Evolutionary conservation across 1,284 basidiomycete genomes (phyloP), one percentile per base, ranked within the genome.

Genomic region (Mycocalia duriaeana): DNA sequence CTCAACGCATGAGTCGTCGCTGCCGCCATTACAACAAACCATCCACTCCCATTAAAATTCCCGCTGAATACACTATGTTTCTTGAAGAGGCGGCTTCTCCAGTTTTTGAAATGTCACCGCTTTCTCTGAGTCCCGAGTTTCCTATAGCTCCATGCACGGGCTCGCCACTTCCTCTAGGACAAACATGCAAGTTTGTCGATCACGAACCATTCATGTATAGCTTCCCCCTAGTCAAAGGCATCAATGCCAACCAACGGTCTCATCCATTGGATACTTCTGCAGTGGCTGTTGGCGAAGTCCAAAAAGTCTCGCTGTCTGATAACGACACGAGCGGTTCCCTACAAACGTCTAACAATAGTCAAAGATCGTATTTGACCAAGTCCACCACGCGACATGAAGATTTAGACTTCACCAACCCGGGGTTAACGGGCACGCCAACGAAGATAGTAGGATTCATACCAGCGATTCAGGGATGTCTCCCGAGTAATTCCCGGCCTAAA

Each of bases 51-150:
- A 71, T 72, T 54, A 63, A 66, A 47, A 71, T 72, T 46, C 70
- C 70, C 14, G 46, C 42, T 44, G 51, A 59, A 43, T 61, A 58
- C 46, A 53, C n/a, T n/a, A n/a, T n/a, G n/a, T n/a, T n/a, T n/a
- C n/a, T n/a, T n/a, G n/a, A n/a, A n/a, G n/a, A n/a, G n/a, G n/a
- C n/a, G n/a, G n/a, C n/a, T n/a, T n/a, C n/a, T n/a, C n/a, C n/a
- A n/a, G 59, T 72, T 22, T 72, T 72, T 49, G 70, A 71, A 40
- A 71, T 72, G 70, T 71, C 70, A 28, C 68, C 68, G 25, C 47
- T 66, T 8, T 63, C 64, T 8, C 65, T 18, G 53, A 57, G n/a
- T 57, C 55, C 45, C 50, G 61, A 18, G 48, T 54, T 14, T 45
- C 60, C 25, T 49, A 58, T 44, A 36, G 53, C 47, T 60, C 52